Percentiles rank a stretch among this genome's conserved stretches.
These are phyloP conservation scores for Botrytis fragariae DNA, from an alignment of 2,329 filamentous ascomycete genomes.

Conservation along the genomic window DNA sequence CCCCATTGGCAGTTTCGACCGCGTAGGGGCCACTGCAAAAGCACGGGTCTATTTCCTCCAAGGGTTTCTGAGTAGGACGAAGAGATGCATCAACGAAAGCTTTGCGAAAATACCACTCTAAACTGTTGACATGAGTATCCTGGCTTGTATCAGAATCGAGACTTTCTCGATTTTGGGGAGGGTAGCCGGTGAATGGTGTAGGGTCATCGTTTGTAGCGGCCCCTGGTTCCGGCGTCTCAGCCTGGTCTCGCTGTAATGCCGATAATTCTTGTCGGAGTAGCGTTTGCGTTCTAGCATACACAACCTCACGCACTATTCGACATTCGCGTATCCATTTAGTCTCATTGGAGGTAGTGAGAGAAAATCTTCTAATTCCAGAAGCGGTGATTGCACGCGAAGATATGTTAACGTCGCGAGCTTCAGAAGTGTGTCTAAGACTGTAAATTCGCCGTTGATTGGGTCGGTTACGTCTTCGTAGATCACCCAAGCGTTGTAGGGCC, in stretches of 20 bases:
- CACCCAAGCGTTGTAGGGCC: not conserved
- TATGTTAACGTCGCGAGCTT: not conserved
- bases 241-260: not conserved
- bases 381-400: not conserved
- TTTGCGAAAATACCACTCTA: not conserved
- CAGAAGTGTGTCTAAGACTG: not conserved
- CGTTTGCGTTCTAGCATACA: not conserved
- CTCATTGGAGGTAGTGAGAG: not conserved
- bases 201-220: not conserved
- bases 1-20: not conserved
- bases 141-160: not conserved
- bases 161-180: accelerated
- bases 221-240: not conserved
- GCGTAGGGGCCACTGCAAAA: not conserved
- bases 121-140: too few species aligned
- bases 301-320: not conserved
- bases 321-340: not conserved
- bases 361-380: not conserved
- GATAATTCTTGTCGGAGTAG: not conserved
- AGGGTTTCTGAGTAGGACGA: not conserved
- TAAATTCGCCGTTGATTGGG: not conserved
- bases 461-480: not conserved
- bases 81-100: not conserved
- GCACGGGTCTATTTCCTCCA: not conserved
- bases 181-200: not conserved